These are phyloP conservation scores for Chaetomium sp. DNA, from an alignment of 2,329 filamentous ascomycete species.

Conservation along the genomic window DNA sequence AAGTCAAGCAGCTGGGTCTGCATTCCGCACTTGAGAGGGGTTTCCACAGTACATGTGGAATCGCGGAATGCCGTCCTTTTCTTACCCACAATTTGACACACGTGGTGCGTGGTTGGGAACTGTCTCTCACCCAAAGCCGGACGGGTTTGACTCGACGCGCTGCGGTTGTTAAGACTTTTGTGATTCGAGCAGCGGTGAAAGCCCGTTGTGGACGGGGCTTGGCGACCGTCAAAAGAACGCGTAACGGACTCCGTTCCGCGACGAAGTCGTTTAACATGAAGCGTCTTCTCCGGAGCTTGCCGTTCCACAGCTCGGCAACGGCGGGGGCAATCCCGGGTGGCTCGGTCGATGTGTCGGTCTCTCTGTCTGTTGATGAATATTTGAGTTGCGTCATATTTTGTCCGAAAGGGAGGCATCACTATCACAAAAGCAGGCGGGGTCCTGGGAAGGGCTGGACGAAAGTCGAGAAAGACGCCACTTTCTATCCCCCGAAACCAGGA, in stretches of 20 bases:
- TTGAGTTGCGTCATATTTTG: conserved; percentile 6
- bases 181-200: conserved; percentile 13
- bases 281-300: background rate
- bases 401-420: background rate
- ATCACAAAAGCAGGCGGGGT: background rate
- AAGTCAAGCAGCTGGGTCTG: background rate
- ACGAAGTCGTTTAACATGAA: background rate
- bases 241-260: conserved; percentile 8
- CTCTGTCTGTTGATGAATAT: background rate
- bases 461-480: conserved; percentile 8
- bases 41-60: background rate
- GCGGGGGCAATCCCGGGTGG: too few species aligned
- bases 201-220: conserved; percentile 4
- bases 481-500: background rate
- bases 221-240: background rate
- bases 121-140: background rate
- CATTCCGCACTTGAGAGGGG: background rate
- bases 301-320: background rate
- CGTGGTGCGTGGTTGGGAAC: background rate
- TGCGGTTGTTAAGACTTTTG: too few species aligned
- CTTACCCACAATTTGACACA: background rate
- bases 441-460: background rate
- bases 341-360: background rate
- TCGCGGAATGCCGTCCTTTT: background rate
- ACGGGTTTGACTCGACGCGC: too few species aligned